Percentiles rank a stretch among this genome's conserved stretches.
Evolutionary conservation across 1,284 basidiomycete genomes (phyloP).

Genomic region (Trametes sp.): DNA sequence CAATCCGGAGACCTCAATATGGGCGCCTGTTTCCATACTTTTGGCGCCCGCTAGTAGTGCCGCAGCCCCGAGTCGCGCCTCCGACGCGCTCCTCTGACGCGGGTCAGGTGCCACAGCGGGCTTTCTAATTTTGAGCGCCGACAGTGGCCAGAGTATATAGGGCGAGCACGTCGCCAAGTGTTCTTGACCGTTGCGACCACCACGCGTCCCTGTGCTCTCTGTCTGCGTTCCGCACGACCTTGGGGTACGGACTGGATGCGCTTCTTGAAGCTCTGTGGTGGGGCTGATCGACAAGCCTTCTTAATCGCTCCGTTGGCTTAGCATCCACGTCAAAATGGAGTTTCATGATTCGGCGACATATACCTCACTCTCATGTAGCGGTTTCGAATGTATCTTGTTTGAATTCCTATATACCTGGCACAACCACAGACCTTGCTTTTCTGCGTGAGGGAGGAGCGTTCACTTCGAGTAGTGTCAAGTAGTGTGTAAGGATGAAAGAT

Average conservation of each 20-base stretch:
- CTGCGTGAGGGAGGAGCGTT: too few species aligned
- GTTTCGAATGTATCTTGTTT: too few species aligned
- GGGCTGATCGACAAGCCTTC: conserved; percentile 65
- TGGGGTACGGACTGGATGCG: conserved; percentile 52
- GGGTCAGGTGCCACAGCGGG: conserved; percentile 24
- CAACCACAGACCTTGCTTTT: too few species aligned
- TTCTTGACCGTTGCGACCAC: conserved; percentile 48
- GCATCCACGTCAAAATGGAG: conserved; percentile 70
- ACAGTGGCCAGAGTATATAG: conserved; percentile 18
- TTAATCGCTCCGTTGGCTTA: conserved; percentile 82
- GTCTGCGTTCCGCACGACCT: conserved; percentile 65
- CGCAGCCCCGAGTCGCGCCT: too few species aligned
- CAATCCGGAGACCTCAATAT: too few species aligned
- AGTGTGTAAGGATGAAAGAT: too few species aligned
- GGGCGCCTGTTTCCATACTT: too few species aligned
- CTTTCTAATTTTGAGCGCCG: conserved; percentile 23
- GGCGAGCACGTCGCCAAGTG: background rate
- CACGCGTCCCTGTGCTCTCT: conserved; percentile 54
- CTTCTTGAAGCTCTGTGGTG: conserved; percentile 47
- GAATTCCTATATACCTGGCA: too few species aligned
- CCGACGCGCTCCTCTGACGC: conserved; percentile 25
- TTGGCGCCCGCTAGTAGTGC: too few species aligned
- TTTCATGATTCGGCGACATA: conserved; percentile 82
- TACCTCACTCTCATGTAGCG: background rate
- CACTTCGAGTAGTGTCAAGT: too few species aligned